Base-by-base conservation (phyloP, 805 yeast species). In the Candida caryicola region DNA sequence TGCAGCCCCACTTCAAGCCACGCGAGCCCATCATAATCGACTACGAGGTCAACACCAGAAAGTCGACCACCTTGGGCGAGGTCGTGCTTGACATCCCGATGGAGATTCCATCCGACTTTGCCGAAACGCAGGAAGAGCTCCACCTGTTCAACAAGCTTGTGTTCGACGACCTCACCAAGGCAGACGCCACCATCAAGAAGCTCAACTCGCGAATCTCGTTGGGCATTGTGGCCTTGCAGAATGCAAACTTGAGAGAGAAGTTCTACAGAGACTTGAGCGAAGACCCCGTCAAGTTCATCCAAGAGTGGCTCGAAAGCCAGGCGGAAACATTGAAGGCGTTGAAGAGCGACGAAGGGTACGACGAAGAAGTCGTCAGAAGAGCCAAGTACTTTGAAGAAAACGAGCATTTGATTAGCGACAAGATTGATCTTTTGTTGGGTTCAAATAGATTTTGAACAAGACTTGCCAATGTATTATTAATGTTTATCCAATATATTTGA, bases 291-390 rank as follows among this genome's bases (percentile, higher is more conserved):
- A 73, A 73, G 17, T 86, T 88, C 51, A 64, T 93, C 49, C 71
- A 81, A 39, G 73, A 78, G 36, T 85, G 95, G 76, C 69, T 81
- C 44, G 83, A 81, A 31, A 82, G 88, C 31, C 95, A 93, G 59
- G 72, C 88, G 12, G 86, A 88, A 43, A 85, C 91, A 33, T 72
- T 93, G 54, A 89, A 85, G 63, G 85, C 91, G 10, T 71, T 93
- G 46, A 77, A 88, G 43, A 89, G 95, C 47, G 98, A 93, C 47
- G 93, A 85, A 51, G 91, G 90, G 7, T 85, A 81, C 62, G 82
- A 81, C 55, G 97, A 91, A 64, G 97, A 90, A 56, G 71, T 77
- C 15, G 95, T 88, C 4, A 79, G 99, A 66, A 77, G 84, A 52
- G 79, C 96, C 3, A 79, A 81, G 13, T 93, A 83, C 62, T 93